Evolutionary conservation across 345 rosid genomes (phyloP).

Genomic region (Isatis tinctoria): DNA sequence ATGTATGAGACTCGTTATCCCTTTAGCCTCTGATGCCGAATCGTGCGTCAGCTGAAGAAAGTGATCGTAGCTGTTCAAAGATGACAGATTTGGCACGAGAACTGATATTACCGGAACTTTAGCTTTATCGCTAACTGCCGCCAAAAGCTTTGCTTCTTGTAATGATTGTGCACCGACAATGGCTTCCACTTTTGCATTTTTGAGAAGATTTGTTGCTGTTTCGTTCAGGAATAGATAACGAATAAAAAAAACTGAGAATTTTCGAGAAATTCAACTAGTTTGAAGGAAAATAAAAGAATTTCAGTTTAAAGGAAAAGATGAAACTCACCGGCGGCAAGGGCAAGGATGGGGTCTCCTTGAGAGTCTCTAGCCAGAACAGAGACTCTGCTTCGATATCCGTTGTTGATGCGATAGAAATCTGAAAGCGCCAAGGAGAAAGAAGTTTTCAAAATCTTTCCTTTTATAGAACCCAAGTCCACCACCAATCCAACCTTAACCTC

Average conservation of each 20-base stretch:
- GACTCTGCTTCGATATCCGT: conserved; percentile 10
- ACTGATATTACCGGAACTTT: conserved; percentile 29
- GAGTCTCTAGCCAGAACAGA: conserved; percentile 11
- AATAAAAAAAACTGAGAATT: too few relatives aligned
- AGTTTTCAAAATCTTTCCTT: conserved; percentile 16
- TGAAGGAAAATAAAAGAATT: not conserved
- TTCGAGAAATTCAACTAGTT: not conserved
- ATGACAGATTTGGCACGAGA: not conserved
- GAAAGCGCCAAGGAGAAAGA: conserved; percentile 19
- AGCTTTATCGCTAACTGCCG: conserved; percentile 1
- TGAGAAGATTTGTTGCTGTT: conserved; percentile 5
- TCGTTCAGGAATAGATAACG: not conserved
- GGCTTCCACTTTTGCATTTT: conserved; percentile 13
- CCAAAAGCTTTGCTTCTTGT: conserved; percentile 24
- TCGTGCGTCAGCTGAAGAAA: conserved; percentile 18
- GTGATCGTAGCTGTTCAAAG: conserved; percentile 2
- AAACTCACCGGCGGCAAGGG: conserved; percentile 15
- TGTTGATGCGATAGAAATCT: conserved; percentile 10
- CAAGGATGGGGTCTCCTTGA: conserved; percentile 19
- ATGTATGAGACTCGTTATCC: conserved; percentile 8
- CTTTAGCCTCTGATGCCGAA: conserved; percentile 9
- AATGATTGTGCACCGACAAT: conserved; percentile 14
- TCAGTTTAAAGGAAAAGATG: not conserved
- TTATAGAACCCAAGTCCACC: conserved; percentile 6
- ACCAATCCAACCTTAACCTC: conserved; percentile 22